phyloP scores from a whole-genome alignment of 345 rosid genomes.

The Populus alba region DNA sequence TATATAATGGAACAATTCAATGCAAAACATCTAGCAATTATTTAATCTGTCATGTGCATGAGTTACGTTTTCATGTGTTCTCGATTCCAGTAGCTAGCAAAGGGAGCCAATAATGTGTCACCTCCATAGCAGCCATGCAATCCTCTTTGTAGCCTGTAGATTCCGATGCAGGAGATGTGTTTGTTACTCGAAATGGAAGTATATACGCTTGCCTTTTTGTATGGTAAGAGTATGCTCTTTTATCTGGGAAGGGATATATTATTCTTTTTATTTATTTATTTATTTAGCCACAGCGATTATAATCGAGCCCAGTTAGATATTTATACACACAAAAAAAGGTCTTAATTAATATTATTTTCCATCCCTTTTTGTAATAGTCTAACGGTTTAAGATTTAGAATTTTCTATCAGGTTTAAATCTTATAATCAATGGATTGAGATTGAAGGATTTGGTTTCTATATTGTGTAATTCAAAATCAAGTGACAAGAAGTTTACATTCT shows the following conservation, averaged over 20 bases:
- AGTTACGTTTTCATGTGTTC: neutral
- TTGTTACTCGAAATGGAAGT: slow-evolving; percentile 11
- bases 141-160: neutral
- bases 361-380: too few species aligned
- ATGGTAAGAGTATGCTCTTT: too few species aligned
- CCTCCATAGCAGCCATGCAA: neutral
- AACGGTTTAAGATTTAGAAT: too few species aligned
- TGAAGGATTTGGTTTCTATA: too few species aligned
- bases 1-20: too few species aligned
- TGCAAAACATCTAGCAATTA: too few species aligned
- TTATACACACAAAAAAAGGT: neutral
- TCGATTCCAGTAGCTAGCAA: neutral
- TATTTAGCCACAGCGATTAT: neutral
- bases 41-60: too few species aligned
- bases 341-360: too few species aligned
- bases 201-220: neutral
- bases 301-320: neutral
- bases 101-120: neutral
- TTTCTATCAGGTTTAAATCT: too few species aligned
- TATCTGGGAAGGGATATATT: neutral
- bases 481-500: too few species aligned
- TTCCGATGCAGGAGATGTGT: slow-evolving; percentile 15
- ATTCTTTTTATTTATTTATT: neutral
- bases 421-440: too few species aligned
- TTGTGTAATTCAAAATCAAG: too few species aligned